Base-by-base conservation (phyloP, 768 basidiomycete species). In the Tricholoma sp. region DNA sequence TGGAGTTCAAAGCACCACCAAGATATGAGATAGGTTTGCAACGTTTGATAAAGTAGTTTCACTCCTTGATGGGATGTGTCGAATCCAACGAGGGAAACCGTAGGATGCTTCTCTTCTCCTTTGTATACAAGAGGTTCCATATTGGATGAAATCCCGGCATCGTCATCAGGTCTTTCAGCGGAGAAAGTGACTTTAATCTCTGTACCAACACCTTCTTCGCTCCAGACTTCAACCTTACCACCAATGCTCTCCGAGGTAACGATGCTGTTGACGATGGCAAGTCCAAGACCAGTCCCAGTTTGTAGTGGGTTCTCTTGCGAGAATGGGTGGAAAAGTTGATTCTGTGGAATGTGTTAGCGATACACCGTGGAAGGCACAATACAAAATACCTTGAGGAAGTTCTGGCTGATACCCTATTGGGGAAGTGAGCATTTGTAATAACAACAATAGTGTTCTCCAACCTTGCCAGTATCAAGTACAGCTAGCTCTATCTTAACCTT, bases 301-400 rank as follows among this genome's bases (percentile, higher is more conserved):
- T 95, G 93, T 5, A 96, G 70, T 0, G 94, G 94, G 63, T 96
- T 95, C 71, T 97, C 95, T 74, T 98, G 95, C 0, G 94, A 94
- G 73, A 98, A 98, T 0, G 95, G 95, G 63, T 96, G 95, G 75
- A 97, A 98, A 5, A 98, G 77, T 73, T 95, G 91, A 64, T 97
- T 94, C 89, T 90, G 61, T 57, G 52, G 10, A 32, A 19, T 56
- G 3, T 29, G 14, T 52, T 27, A 57, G 16, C n/a, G 12, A 24
- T 43, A 50, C 41, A 46, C 39, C 24, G 52, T 49, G 29, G 24
- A 57, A 54, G 22, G 29, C 41, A 47, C n/a, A 3, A 4, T 52
- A 19, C 39, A 55, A 37, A 50, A 60, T 58, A 88, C 91, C 82
- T 93, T 91, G 58, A 96, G 74, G 71, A 98, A 98, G 58, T 90